phyloP scores from a whole-genome alignment of 305 asterid genomes.

The Fraxinus floribunda region DNA sequence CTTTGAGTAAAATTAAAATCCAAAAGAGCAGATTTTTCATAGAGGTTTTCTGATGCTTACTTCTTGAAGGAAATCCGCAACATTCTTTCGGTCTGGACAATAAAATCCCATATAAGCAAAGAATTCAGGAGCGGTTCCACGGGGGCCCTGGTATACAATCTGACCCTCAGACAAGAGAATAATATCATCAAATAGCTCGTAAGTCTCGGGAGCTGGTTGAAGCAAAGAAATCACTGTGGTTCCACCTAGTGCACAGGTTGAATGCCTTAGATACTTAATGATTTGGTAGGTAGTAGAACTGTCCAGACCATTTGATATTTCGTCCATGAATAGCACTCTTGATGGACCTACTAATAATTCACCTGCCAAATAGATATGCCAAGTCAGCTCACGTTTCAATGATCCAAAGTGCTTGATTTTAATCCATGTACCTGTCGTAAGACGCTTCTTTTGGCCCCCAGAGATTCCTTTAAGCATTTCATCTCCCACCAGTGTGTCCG shows the following conservation, averaged over 20 bases:
- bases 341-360: constrained; percentile 84
- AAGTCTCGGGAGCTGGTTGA: constrained; percentile 60
- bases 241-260: background rate
- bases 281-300: constrained; percentile 1
- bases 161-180: constrained; percentile 36
- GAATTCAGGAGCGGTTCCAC: constrained; percentile 40
- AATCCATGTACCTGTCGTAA: constrained; percentile 67
- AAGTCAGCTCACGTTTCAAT: constrained; percentile 30
- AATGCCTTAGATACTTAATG: constrained; percentile 21
- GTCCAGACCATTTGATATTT: background rate
- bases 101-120: constrained; percentile 44
- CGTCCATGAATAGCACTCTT: constrained; percentile 38
- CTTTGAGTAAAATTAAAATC: background rate
- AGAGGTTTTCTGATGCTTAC: constrained; percentile 18
- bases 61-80: constrained; percentile 54
- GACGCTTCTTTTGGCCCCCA: constrained; percentile 95
- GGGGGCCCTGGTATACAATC: constrained; percentile 53
- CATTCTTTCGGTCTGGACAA: constrained; percentile 50
- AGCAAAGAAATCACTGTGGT: constrained; percentile 50
- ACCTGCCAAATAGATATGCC: constrained; percentile 53
- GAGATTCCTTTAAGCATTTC: constrained; percentile 97
- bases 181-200: constrained; percentile 41
- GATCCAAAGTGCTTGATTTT: background rate
- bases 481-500: constrained; percentile 91
- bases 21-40: background rate